Evolutionary conservation across 345 rosid genomes (phyloP), one percentile per base, ranked within the genome.

Genomic region (Eutrema yunnanense): DNA sequence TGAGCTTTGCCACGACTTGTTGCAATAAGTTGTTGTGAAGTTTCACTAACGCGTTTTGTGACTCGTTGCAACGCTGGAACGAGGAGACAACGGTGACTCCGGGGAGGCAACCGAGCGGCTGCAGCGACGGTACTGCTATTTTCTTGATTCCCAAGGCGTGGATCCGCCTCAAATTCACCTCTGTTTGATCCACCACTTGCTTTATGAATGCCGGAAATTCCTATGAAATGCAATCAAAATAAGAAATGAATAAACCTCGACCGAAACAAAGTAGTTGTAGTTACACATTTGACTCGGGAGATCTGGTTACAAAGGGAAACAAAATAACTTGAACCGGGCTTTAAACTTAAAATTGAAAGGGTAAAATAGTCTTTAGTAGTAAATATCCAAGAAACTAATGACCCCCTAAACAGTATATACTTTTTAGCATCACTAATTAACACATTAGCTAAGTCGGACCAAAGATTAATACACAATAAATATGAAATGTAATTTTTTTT

Each of bases 61-160:
- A 73, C 22, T 27, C 83, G 32, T 85, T 82, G 84, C 97, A 91
- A 30, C 78, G 78, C 19, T 64, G 75, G 72, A 81, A 94, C 0
- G 87, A 77, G 40, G 79, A 61, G 0, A 13, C 22, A 2, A 22
- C 3, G 2, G 97, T 85, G 50, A 44, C 52, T 0, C 1, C 26
- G 0, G 98, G 98, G 47, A 94, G 88, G 63, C 98, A 94, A 0
- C 98, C 98, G 16, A 86, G 67, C 0, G 98, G 98, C 6, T 78
- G 88, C 3, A 94, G 61, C 9, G 77, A 60, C 0, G 81, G 68
- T 12, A 88, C 85, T 3, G 71, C 84, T 6, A 94, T 55, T 70
- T 81, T 91, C 42, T 79, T 80, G 54, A 89, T 84, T 72, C 98
- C 98, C 40, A 84, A 53, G 46, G 29, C 69, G 0, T 82, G 81